phyloP scores from a whole-genome alignment of 108 stramenopile genomes.

The Cyclotella atomus region DNA sequence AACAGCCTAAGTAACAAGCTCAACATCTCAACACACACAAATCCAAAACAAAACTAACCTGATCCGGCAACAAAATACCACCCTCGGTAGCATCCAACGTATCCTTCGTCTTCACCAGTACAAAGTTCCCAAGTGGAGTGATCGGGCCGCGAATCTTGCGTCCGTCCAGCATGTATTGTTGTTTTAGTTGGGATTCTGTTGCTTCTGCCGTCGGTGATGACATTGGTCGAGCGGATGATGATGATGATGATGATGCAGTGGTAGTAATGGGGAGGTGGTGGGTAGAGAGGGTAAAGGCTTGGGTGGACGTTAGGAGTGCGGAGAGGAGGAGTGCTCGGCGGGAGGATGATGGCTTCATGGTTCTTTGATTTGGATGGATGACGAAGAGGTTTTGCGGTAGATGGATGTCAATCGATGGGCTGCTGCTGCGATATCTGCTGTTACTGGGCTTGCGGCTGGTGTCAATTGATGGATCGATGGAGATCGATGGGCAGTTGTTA shows the following conservation, averaged over 20 bases:
- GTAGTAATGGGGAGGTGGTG: too few species aligned
- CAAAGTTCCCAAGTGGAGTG: conserved; percentile 85
- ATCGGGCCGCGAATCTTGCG: conserved; percentile 81
- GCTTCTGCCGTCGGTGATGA: conserved; percentile 6
- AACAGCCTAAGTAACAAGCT: too few species aligned
- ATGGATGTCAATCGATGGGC: too few species aligned
- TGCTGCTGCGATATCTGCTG: too few species aligned
- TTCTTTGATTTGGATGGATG: not conserved
- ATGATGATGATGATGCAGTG: conserved; percentile 17
- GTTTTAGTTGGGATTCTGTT: conserved; percentile 12
- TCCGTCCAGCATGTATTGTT: conserved; percentile 67
- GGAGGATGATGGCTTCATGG: conserved; percentile 13
- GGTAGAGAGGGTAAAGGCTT: too few species aligned
- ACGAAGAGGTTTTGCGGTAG: too few species aligned
- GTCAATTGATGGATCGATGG: too few species aligned
- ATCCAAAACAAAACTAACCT: too few species aligned
- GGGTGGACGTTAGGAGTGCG: conserved; percentile 3
- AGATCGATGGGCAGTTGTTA: not conserved
- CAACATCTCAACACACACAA: too few species aligned
- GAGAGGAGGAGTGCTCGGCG: not conserved
- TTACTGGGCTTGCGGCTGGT: too few species aligned
- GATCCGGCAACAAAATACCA: conserved; percentile 92
- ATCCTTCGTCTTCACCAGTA: conserved; percentile 85
- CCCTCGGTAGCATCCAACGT: conserved; percentile 86
- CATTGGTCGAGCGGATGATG: conserved; percentile 2